Evolutionary conservation across 2,329 filamentous ascomycete genomes (phyloP).

Genomic region (Colletotrichum euphorbiae): DNA sequence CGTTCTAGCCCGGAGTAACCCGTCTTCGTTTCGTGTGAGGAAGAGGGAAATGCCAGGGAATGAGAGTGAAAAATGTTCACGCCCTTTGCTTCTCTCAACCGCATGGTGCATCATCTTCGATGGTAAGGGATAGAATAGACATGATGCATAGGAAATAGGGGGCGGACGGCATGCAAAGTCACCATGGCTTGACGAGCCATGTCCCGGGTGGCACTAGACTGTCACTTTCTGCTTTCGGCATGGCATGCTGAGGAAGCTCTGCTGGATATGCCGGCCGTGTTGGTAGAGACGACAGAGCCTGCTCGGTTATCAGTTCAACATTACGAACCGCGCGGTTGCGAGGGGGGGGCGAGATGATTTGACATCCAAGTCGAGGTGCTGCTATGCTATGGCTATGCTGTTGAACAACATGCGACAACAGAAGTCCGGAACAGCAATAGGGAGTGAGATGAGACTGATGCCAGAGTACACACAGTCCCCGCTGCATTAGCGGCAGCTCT

Average conservation of each 20-base stretch:
- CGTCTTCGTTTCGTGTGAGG: background rate
- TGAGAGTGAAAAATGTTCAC: background rate
- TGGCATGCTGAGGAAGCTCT: background rate
- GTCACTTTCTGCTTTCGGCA: constrained; percentile 26
- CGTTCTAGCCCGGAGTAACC: background rate
- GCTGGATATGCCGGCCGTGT: background rate
- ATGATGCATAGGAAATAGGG: too few species aligned
- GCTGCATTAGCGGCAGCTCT: too few species aligned
- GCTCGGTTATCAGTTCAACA: background rate
- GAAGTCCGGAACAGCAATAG: too few species aligned
- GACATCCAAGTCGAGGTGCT: too few species aligned
- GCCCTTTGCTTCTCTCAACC: too few species aligned
- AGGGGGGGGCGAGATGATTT: too few species aligned
- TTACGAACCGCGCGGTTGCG: background rate
- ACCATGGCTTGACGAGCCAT: background rate
- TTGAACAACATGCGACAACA: too few species aligned
- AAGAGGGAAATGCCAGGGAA: background rate
- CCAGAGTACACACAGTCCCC: too few species aligned
- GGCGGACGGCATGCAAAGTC: background rate
- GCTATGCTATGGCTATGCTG: too few species aligned
- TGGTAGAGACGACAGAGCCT: background rate
- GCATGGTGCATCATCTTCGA: too few species aligned
- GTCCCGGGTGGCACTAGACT: background rate
- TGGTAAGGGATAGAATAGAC: too few species aligned
- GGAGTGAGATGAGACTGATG: too few species aligned